Base-by-base conservation (phyloP, 2,329 filamentous ascomycete species). In the Colletotrichum nymphaeae region DNA sequence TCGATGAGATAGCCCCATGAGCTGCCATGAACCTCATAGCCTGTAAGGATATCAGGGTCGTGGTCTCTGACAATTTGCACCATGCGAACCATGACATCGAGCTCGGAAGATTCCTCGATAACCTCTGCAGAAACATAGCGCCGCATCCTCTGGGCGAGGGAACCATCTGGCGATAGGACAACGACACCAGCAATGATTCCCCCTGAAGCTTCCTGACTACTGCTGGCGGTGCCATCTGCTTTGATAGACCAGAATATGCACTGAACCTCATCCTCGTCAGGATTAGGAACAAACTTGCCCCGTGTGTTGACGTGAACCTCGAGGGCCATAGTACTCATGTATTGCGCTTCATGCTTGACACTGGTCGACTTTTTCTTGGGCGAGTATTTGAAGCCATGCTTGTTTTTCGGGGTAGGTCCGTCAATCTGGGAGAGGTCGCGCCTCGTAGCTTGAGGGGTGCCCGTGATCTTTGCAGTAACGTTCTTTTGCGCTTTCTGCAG, bases 1-100 rank as follows among this genome's bases (percentile, higher is more conserved):
- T 99, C 96, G 62, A 98, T 96, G 49, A 99, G 83, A 81, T 97
- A 99, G 1, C 97, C 97, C 97, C 97, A 99, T 0, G 95, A 98
- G 72, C 91, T 89, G 66, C 95, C 94, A 79, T 98, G 95, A 0
- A 98, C 95, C 82, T 99, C 97, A 78, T 97, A 99, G 0, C 97
- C 97, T 0, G 95, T 97, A 55, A 99, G 86, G 32, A 99, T 94
- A 78, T 99, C 97, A 0, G 97, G 97, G 80, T 99, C 97, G 77
- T 93, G 89, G 3, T 86, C 86, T 49, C 95, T 91, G 24, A 99
- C 96, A 78, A 98, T 92, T 76, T 97, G 93, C 19, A 98, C 92
- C 82, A 98, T 90, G n/a, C 91, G 90, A 56, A 94, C 93, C 80
- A 99, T 91, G 35, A 98, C 82, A 75, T 97, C 95, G 3, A 98